Conservation (phyloP, 441 rosid species). For the Theobroma grandiflorum region DNA sequence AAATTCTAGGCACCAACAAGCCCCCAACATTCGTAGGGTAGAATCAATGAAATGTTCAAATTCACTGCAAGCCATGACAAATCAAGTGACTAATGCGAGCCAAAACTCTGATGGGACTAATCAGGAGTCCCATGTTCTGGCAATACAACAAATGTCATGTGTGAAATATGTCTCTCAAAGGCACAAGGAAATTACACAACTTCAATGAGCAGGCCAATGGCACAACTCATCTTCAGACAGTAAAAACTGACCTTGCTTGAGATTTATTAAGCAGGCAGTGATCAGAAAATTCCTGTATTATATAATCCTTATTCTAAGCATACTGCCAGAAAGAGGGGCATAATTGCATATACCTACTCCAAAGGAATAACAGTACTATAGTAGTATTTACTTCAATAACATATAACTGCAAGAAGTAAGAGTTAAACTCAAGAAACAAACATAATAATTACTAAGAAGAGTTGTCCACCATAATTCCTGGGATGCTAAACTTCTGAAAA, state of each 20-base stretch:
- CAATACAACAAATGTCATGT: background rate
- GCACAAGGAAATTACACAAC: background rate
- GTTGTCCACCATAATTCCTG: background rate
- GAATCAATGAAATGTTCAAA: background rate
- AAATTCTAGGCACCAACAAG: background rate
- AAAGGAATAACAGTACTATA: background rate
- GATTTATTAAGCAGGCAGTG: background rate
- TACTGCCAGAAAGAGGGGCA: background rate
- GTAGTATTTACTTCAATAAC: background rate
- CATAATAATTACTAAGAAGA: background rate
- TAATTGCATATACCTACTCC: background rate
- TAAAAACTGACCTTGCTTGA: background rate
- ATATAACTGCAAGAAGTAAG: background rate
- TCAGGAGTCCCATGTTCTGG: background rate
- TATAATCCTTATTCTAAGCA: background rate
- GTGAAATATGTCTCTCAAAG: background rate
- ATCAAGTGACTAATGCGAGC: too few relatives aligned
- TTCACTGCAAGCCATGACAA: background rate
- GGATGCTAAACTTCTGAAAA: slow-evolving; percentile 4
- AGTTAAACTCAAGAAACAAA: background rate
- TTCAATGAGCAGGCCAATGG: background rate
- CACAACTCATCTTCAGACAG: background rate
- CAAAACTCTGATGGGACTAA: background rate
- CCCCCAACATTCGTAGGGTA: background rate
- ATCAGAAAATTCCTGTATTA: background rate